Evolutionary conservation across 768 basidiomycete genomes (phyloP).

Genomic region (Mycena epipterygia): DNA sequence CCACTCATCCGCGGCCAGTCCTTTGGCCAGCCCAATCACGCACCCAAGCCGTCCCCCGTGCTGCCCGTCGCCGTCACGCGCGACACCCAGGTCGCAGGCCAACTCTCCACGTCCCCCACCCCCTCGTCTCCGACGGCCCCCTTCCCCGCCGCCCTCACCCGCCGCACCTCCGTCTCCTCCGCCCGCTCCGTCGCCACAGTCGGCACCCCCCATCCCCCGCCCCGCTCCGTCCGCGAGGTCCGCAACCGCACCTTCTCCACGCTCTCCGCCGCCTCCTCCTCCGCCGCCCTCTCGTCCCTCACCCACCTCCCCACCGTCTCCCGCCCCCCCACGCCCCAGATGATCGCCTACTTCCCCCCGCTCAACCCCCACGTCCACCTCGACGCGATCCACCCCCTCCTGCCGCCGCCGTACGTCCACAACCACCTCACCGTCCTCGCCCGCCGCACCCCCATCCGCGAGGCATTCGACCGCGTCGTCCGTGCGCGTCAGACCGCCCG

Average conservation of each 20-base stretch:
- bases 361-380: conserved; percentile 67
- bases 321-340: conserved; percentile 61
- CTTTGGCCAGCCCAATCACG: conserved; percentile 62
- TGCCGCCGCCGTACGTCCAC: conserved; percentile 79
- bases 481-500: conserved; percentile 62
- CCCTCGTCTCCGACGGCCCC: conserved; percentile 55
- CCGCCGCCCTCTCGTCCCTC: conserved; percentile 70
- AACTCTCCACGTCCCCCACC: conserved; percentile 50
- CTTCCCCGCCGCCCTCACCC: conserved; percentile 42
- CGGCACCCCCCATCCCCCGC: conserved; percentile 45
- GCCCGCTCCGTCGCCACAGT: conserved; percentile 71
- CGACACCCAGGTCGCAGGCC: conserved; percentile 48
- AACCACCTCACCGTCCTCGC: conserved; percentile 79
- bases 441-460: conserved; percentile 75
- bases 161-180: conserved; percentile 71
- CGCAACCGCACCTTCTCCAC: conserved; percentile 70
- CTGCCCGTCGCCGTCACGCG: conserved; percentile 74
- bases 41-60: conserved; percentile 65
- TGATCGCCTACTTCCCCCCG: conserved; percentile 75
- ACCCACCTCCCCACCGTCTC: conserved; percentile 65
- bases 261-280: conserved; percentile 66
- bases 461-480: conserved; percentile 77
- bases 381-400: conserved; percentile 76
- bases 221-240: conserved; percentile 48
- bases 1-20: conserved; percentile 85